Evolutionary conservation across 306 rosid genomes (phyloP).

Genomic region (Chamaecrista fasciculata): DNA sequence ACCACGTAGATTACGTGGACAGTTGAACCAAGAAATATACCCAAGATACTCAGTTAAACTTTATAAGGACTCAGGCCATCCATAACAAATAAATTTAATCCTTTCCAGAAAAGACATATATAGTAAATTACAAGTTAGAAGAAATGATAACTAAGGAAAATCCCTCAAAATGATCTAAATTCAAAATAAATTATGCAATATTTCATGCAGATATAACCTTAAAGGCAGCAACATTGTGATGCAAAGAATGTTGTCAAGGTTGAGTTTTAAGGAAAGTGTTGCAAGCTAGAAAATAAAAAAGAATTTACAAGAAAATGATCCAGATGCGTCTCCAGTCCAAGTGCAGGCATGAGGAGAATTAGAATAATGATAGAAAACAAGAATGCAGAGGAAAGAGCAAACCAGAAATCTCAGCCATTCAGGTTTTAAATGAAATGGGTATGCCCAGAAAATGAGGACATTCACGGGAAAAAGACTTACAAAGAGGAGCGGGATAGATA

Average conservation of each 20-base stretch:
- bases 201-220: background rate
- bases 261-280: background rate
- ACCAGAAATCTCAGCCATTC: background rate
- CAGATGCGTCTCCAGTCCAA: background rate
- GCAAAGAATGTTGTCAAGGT: background rate
- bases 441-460: background rate
- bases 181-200: background rate
- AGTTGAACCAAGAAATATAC: background rate
- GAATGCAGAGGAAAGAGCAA: background rate
- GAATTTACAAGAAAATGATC: background rate
- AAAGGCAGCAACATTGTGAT: constrained; percentile 3
- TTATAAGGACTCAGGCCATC: background rate
- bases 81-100: background rate
- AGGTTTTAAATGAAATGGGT: background rate
- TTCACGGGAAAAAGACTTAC: background rate
- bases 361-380: background rate
- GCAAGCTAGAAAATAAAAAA: background rate
- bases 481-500: background rate
- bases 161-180: background rate
- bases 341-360: background rate
- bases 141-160: background rate
- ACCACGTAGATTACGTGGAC: background rate
- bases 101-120: background rate
- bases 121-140: background rate
- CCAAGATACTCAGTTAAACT: background rate